phyloP scores from a whole-genome alignment of 352 stramenopile genomes.

The Phytophthora idaei region DNA sequence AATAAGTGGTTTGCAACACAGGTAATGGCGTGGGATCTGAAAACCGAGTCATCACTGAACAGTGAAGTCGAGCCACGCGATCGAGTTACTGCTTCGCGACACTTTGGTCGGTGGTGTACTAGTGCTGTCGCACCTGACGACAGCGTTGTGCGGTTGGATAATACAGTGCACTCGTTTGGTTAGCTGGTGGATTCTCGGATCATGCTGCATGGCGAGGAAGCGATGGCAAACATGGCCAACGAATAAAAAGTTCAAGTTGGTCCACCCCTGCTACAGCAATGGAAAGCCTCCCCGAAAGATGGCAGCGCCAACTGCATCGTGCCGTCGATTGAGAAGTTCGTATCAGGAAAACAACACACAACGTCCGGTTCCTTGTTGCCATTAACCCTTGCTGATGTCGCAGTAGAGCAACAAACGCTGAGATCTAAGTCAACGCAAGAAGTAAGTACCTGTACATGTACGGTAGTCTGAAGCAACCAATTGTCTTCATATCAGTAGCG shows the following conservation, averaged over 20 bases:
- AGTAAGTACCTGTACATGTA: too few relatives aligned
- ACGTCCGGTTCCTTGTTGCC: background rate
- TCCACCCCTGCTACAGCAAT: constrained; percentile 22
- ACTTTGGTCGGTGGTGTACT: background rate
- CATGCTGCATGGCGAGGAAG: constrained; percentile 1
- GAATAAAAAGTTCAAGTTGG: constrained; percentile 21
- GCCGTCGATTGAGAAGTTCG: background rate
- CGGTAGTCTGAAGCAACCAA: background rate
- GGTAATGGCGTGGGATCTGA: constrained; percentile 2
- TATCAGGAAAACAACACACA: background rate
- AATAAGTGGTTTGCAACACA: constrained; percentile 11
- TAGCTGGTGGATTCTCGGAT: constrained; percentile 14
- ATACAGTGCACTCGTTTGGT: constrained; percentile 8
- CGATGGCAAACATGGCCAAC: constrained; percentile 9
- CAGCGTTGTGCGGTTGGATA: constrained; percentile 17
- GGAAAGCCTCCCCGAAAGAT: constrained; percentile 29
- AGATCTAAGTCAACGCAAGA: background rate
- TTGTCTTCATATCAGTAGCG: background rate
- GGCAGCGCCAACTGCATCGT: background rate
- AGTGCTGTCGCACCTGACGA: constrained; percentile 8
- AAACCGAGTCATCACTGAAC: background rate
- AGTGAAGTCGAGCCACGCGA: too few relatives aligned
- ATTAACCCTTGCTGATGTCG: background rate
- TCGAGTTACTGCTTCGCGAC: background rate
- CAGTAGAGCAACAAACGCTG: background rate